These are phyloP conservation scores for Fusarium subtropicale DNA, from an alignment of 2,329 filamentous ascomycete genomes.

Conservation along the genomic window DNA sequence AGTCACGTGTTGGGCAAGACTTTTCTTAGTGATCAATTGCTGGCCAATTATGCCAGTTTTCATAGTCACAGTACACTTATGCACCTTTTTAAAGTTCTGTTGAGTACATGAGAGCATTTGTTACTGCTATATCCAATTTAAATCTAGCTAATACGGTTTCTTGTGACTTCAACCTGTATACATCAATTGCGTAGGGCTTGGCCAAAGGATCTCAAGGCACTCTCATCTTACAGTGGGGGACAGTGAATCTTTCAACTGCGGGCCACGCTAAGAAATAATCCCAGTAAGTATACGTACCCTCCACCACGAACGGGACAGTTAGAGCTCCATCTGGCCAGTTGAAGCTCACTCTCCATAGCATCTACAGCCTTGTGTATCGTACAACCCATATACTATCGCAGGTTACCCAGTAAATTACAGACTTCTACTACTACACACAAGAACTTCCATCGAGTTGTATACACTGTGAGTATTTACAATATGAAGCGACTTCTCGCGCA, in stretches of 20 bases:
- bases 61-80: background rate
- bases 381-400: background rate
- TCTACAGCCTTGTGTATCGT: constrained; percentile 15
- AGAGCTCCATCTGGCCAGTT: constrained; percentile 49
- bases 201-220: background rate
- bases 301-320: constrained; percentile 13
- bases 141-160: background rate
- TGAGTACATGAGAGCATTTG: background rate
- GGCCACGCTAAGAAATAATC: constrained; percentile 20
- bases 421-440: background rate
- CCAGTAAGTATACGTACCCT: constrained; percentile 40
- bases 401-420: background rate
- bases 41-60: background rate
- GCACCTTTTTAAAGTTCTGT: background rate
- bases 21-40: constrained; percentile 28
- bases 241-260: constrained; percentile 23
- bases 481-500: background rate
- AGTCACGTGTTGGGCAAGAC: constrained; percentile 45
- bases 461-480: constrained; percentile 9
- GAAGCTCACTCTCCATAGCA: constrained; percentile 36
- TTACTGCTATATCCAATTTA: too few species aligned
- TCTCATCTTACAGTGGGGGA: constrained; percentile 15
- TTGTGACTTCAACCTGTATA: background rate
- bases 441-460: background rate
- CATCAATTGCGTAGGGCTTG: constrained; percentile 1